Evolutionary conservation across 371 early-diverging fungal species (phyloP).

Genomic region (Syncephalis plumigaleata): DNA sequence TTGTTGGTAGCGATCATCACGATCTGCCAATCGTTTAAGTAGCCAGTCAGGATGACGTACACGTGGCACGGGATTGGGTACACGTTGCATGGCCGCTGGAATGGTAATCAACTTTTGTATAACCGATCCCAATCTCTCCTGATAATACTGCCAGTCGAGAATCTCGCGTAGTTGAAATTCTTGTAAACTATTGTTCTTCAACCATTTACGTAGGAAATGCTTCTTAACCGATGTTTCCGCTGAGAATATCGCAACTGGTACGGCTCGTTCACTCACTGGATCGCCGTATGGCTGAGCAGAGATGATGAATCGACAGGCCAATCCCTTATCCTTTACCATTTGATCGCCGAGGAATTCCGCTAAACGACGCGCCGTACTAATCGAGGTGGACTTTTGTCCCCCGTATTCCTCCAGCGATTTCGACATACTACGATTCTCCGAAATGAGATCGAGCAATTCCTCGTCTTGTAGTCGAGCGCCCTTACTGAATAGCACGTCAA

Average conservation of each 20-base stretch:
- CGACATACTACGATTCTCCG: constrained; percentile 96
- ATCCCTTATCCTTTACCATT: constrained; percentile 94
- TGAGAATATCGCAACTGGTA: constrained; percentile 94
- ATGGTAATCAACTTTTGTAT: constrained; percentile 97
- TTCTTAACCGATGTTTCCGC: constrained; percentile 62
- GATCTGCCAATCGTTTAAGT: constrained; percentile 45
- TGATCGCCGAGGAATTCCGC: constrained; percentile 97
- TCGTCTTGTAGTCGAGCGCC: constrained; percentile 72
- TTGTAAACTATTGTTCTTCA: constrained; percentile 49
- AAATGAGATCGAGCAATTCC: constrained; percentile 94
- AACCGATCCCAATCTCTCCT: constrained; percentile 89
- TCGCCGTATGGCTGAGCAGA: constrained; percentile 67
- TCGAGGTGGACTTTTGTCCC: constrained; percentile 85
- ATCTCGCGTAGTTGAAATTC: constrained; percentile 78
- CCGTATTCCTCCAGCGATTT: constrained; percentile 90
- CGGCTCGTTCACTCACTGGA: constrained; percentile 92
- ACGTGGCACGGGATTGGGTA: constrained; percentile 86
- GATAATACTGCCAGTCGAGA: constrained; percentile 98
- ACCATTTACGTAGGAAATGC: constrained; percentile 89
- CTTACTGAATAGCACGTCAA: constrained; percentile 85
- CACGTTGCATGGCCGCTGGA: constrained; percentile 96
- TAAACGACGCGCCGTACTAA: constrained; percentile 89
- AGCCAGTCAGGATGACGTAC: constrained; percentile 95
- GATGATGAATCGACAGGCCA: constrained; percentile 96
- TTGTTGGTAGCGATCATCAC: constrained; percentile 65